phyloP scores from a whole-genome alignment of 2,329 filamentous ascomycete species.

The Epicoccum nigrum region DNA sequence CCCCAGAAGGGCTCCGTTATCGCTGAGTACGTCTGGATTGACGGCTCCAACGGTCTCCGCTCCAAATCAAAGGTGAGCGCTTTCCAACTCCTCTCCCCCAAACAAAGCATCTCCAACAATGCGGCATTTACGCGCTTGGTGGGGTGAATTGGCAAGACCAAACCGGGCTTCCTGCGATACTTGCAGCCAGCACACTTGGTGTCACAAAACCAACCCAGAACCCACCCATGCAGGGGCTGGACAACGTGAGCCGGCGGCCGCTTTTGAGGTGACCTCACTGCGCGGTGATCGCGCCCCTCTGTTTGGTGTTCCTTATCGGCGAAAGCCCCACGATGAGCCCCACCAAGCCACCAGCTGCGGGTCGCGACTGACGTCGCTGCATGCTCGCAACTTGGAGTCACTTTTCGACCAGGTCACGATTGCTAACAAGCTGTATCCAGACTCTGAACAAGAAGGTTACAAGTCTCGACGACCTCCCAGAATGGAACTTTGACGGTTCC shows the following conservation, averaged over 20 bases:
- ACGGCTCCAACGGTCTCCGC: constrained; percentile 79
- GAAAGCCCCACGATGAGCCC: constrained; percentile 43
- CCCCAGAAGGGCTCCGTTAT: constrained; percentile 88
- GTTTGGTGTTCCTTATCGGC: constrained; percentile 40
- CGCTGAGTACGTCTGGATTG: constrained; percentile 98
- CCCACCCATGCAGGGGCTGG: constrained; percentile 12
- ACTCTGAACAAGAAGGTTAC: constrained; percentile 66
- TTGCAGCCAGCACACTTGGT: constrained; percentile 11
- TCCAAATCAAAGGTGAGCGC: constrained; percentile 91
- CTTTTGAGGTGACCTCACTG: constrained; percentile 31
- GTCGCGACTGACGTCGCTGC: constrained; percentile 5
- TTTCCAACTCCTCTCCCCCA: constrained; percentile 17
- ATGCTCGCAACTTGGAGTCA: constrained; percentile 9
- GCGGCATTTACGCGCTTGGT: constrained; percentile 17
- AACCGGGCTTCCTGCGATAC: not conserved
- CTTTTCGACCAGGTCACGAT: constrained; percentile 9
- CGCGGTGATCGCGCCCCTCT: constrained; percentile 22
- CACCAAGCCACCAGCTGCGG: constrained; percentile 21
- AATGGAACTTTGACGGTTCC: constrained; percentile 87
- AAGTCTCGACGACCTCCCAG: constrained; percentile 69
- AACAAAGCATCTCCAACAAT: constrained; percentile 5
- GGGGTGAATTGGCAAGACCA: constrained; percentile 10
- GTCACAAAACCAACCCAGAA: constrained; percentile 3
- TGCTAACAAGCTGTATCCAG: constrained; percentile 50
- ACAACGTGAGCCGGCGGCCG: constrained; percentile 18